These are phyloP conservation scores for Colletotrichum tabaci DNA, from an alignment of 2,329 filamentous ascomycete species.

Conservation along the genomic window DNA sequence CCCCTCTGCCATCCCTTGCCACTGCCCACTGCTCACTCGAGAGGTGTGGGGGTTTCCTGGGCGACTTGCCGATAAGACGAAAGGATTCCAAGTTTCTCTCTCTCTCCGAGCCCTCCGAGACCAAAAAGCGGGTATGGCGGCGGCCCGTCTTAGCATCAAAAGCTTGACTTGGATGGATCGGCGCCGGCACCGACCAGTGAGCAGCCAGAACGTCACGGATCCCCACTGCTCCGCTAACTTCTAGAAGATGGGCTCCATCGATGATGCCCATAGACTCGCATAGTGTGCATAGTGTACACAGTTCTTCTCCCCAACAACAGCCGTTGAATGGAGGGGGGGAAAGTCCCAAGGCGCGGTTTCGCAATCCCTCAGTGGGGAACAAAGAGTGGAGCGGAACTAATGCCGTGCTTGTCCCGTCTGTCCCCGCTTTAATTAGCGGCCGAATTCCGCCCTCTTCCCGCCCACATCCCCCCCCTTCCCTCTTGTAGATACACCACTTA, in stretches of 20 bases:
- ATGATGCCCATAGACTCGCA: too few species aligned
- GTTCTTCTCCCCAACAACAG: not conserved
- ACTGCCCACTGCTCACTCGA: not conserved
- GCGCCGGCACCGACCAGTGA: too few species aligned
- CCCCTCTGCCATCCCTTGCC: not conserved
- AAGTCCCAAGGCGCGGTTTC: constrained; percentile 22
- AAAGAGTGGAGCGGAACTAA: not conserved
- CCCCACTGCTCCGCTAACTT: not conserved
- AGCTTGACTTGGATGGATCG: constrained; percentile 32
- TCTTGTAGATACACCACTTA: too few species aligned
- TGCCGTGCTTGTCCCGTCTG: not conserved
- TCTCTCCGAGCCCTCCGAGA: constrained; percentile 36
- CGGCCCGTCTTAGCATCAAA: constrained; percentile 38
- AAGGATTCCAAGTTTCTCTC: not conserved
- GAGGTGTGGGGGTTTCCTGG: constrained; percentile 15
- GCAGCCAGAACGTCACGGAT: too few species aligned
- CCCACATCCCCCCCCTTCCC: not conserved
- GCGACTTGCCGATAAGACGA: constrained; percentile 1
- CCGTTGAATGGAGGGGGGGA: too few species aligned
- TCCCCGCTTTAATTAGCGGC: constrained; percentile 14
- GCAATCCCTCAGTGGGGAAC: constrained; percentile 3
- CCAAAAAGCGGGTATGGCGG: constrained; percentile 15
- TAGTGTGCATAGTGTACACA: too few species aligned
- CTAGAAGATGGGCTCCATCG: constrained; percentile 11
- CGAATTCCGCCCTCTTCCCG: constrained; percentile 35